Evolutionary conservation across 371 early-diverging fungal genomes (phyloP).

Genomic region (Mucor irregularis): DNA sequence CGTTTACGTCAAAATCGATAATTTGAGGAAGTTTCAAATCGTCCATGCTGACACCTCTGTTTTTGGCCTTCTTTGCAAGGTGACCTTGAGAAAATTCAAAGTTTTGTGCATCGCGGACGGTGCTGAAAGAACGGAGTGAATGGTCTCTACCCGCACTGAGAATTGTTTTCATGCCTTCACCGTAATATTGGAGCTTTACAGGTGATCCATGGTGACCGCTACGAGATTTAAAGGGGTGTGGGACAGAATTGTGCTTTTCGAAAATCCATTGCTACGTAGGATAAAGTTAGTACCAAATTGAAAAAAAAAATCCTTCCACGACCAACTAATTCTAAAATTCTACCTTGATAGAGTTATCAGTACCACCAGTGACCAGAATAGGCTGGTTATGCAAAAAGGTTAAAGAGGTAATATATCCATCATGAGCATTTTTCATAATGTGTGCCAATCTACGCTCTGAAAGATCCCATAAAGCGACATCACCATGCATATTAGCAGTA

Average conservation of each 20-base stretch:
- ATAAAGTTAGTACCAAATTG: not conserved
- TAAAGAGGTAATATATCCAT: conserved; percentile 70
- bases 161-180: conserved; percentile 66
- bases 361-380: conserved; percentile 83
- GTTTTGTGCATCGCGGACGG: conserved; percentile 82
- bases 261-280: conserved; percentile 85
- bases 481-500: conserved; percentile 83
- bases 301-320: not conserved
- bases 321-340: not conserved
- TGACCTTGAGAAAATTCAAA: conserved; percentile 81
- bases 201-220: conserved; percentile 91
- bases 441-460: conserved; percentile 73
- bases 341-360: conserved; percentile 90
- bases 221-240: conserved; percentile 78
- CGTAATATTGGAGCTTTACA: conserved; percentile 75
- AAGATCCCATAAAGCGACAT: conserved; percentile 93
- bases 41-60: conserved; percentile 54
- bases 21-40: conserved; percentile 76
- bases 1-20: conserved; percentile 66
- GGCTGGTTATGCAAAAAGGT: conserved; percentile 85
- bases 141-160: conserved; percentile 85
- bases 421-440: conserved; percentile 82
- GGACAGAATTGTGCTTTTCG: conserved; percentile 79
- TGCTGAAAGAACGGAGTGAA: conserved; percentile 77
- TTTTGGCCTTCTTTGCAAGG: conserved; percentile 66